These are phyloP conservation scores for Geotrichum bryndzae DNA, from an alignment of 1,139 yeast species.

Conservation along the genomic window DNA sequence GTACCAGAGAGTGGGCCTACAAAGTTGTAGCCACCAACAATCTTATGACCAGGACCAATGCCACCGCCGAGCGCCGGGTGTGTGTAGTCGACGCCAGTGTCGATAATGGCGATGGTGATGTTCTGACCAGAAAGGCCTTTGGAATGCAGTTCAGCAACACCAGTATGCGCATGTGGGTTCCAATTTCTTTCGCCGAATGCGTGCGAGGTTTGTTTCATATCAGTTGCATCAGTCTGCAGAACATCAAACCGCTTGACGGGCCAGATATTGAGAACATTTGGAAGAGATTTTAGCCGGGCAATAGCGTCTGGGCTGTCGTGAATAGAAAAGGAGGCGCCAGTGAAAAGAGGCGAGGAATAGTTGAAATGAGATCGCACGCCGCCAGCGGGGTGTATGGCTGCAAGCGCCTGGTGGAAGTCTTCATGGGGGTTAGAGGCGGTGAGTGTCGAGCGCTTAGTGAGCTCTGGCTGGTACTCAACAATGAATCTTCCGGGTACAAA, in stretches of 20 bases:
- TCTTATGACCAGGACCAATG: slow-evolving; percentile 10
- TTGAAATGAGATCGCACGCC: slow-evolving; percentile 3
- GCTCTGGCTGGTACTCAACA: not conserved
- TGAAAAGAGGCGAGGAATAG: slow-evolving; percentile 2
- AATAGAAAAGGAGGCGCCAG: slow-evolving; percentile 5
- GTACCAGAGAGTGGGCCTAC: slow-evolving; percentile 14
- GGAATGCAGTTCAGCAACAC: slow-evolving; percentile 20
- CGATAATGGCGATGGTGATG: slow-evolving; percentile 21
- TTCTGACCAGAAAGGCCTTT: slow-evolving; percentile 22
- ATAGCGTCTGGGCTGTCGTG: not conserved
- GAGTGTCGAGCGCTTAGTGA: not conserved
- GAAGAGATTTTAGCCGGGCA: not conserved
- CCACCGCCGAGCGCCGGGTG: slow-evolving; percentile 18
- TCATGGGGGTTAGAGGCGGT: slow-evolving; percentile 2
- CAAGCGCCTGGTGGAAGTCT: not conserved
- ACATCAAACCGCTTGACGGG: not conserved
- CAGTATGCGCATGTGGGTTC: slow-evolving; percentile 15
- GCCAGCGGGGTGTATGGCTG: not conserved
- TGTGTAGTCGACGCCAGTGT: slow-evolving; percentile 23
- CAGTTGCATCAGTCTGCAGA: not conserved
- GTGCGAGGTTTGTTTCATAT: not conserved
- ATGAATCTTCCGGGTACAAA: slow-evolving; percentile 1
- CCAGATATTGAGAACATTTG: slow-evolving; percentile 10
- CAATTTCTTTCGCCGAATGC: not conserved
- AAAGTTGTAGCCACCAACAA: slow-evolving; percentile 22